These are phyloP conservation scores for Cyclanthera cordifolia DNA, from an alignment of 306 rosid species.

Conservation along the genomic window DNA sequence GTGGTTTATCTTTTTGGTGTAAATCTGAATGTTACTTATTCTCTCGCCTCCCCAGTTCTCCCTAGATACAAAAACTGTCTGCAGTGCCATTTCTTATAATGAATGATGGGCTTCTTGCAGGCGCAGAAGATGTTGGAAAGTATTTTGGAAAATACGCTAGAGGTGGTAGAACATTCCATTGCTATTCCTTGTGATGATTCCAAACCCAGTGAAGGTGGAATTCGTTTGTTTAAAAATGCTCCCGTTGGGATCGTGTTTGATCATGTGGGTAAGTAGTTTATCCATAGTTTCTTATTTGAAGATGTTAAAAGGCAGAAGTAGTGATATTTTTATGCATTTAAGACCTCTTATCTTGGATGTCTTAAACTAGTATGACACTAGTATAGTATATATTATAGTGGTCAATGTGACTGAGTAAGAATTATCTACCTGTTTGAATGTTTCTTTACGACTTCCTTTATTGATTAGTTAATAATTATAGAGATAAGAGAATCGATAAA, in stretches of 20 bases:
- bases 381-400: neutral
- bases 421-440: neutral
- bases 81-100: slow-evolving; percentile 1
- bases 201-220: slow-evolving; percentile 30
- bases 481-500: neutral
- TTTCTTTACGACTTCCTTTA: neutral
- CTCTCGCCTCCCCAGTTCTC: neutral
- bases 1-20: neutral
- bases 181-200: slow-evolving; percentile 30
- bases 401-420: neutral
- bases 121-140: slow-evolving; percentile 68
- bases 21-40: neutral
- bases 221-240: slow-evolving; percentile 74
- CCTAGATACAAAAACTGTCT: neutral
- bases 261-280: slow-evolving; percentile 37
- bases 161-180: slow-evolving; percentile 39
- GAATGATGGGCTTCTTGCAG: slow-evolving; percentile 28
- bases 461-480: neutral
- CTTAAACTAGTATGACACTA: neutral
- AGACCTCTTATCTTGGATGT: neutral
- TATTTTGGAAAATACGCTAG: slow-evolving; percentile 50
- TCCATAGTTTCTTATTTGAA: slow-evolving; percentile 13
- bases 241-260: slow-evolving; percentile 63
- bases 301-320: neutral
- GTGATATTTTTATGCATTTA: neutral